Evolutionary conservation across 805 yeast species (phyloP), one percentile per base, ranked within the genome.

Genomic region (Suhomyces faveliae): DNA sequence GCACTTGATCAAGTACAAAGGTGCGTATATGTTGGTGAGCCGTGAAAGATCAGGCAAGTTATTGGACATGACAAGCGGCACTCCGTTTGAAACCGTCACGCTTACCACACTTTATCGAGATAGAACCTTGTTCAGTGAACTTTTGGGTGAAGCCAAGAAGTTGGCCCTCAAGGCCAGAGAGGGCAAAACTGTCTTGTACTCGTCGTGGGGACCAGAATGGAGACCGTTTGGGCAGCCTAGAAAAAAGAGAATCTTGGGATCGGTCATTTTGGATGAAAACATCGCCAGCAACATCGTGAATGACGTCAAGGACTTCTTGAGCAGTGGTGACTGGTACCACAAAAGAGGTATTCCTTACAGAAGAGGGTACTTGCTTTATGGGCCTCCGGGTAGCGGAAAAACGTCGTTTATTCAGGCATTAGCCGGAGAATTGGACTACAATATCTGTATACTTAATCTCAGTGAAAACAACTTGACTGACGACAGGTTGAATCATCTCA

Each of bases 161-260:
- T 68, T 89, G 71, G 98, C 98, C 0, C 74, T 90, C 61, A 81
- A 81, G 57, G 77, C 85, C 24, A 85, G 87, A 50, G 96, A 89
- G 61, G 98, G 99, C 6, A 92, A 90, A 61, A 94, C 98, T 0
- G 98, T 94, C 6, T 70, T 94, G 4, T 94, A 80, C 65, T 89
- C 97, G 3, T 87, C 96, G 9, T 92, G 94, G 89, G 99, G 98
- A 0, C 96, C 96, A 23, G 99, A 94, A 61, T 94, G 99, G 99
- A 77, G 98, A 60, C 96, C 96, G 4, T 94, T 94, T 72, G 99
- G 99, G 2, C 91, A 85, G 62, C 98, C 99, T 1, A 78, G 97
- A 52, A 85, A 84, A 58, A 92, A 92, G 68, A 76, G 99, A 57
- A 68, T 85, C 22, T 68, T 92, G 33, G 92, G 87, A 3, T 87